Percentiles rank a stretch among this genome's conserved stretches.
phyloP scores from a whole-genome alignment of 192 early-diverging fungal genomes.

The Coemansia sp. region DNA sequence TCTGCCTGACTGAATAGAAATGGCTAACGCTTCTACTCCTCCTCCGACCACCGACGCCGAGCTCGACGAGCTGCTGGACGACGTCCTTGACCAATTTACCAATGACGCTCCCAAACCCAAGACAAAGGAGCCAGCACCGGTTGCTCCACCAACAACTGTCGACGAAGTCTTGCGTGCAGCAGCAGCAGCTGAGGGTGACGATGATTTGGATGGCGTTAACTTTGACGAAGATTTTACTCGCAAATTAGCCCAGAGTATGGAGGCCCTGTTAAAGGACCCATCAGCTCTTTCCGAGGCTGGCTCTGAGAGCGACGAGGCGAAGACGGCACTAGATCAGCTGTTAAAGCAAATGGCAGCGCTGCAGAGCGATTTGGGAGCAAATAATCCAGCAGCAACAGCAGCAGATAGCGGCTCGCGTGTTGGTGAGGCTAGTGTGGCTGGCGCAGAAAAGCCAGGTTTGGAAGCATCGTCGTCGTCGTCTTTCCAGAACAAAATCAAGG shows the following conservation, averaged over 20 bases:
- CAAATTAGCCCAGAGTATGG: constrained; percentile 82
- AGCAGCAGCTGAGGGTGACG: constrained; percentile 18
- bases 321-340: constrained; percentile 77
- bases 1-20: constrained; percentile 18
- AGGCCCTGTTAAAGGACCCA: constrained; percentile 58
- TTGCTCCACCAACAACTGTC: constrained; percentile 1
- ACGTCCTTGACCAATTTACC: constrained; percentile 78
- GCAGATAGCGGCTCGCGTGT: background rate
- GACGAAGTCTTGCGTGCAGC: background rate
- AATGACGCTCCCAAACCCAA: constrained; percentile 43
- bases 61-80: constrained; percentile 73
- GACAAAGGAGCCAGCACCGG: constrained; percentile 16
- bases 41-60: constrained; percentile 62
- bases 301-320: constrained; percentile 60
- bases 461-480: constrained; percentile 46
- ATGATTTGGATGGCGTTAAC: constrained; percentile 28
- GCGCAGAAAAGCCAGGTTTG: background rate
- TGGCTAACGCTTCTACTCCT: constrained; percentile 25
- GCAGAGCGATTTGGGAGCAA: constrained; percentile 55
- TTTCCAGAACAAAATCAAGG: constrained; percentile 89
- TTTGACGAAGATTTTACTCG: constrained; percentile 75
- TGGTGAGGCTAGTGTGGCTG: background rate
- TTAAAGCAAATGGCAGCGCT: constrained; percentile 65
- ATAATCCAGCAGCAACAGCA: constrained; percentile 7
- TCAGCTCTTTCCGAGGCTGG: constrained; percentile 18